Conservation (phyloP, 805 yeast species). For the Clavispora vitiphila region DNA sequence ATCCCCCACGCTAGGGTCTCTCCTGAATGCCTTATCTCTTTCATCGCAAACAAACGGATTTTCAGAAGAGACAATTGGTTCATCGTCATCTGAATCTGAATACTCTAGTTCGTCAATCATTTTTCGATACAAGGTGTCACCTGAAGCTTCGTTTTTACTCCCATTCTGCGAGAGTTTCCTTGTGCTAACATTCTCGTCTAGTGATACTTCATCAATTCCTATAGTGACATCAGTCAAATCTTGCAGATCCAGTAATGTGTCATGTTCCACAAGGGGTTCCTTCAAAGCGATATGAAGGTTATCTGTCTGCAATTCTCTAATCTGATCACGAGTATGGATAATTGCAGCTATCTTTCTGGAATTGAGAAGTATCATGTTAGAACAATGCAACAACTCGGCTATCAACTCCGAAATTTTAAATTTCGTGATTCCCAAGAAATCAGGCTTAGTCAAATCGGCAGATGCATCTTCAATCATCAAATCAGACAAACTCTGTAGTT, state of each 20-base stretch:
- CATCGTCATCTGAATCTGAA: constrained; percentile 40
- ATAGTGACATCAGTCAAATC: constrained; percentile 11
- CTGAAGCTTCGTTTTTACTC: background rate
- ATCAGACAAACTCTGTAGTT: constrained; percentile 46
- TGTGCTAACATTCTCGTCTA: constrained; percentile 19
- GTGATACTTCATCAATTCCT: constrained; percentile 29
- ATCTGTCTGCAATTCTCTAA: constrained; percentile 41
- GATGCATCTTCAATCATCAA: constrained; percentile 31
- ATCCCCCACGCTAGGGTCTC: constrained; percentile 78
- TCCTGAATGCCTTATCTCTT: constrained; percentile 34
- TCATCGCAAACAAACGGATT: constrained; percentile 38
- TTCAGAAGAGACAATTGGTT: constrained; percentile 39
- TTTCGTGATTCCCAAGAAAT: constrained; percentile 82
- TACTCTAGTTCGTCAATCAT: constrained; percentile 22
- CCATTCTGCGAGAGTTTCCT: background rate
- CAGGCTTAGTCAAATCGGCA: constrained; percentile 48
- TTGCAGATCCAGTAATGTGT: constrained; percentile 13
- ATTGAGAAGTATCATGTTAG: constrained; percentile 91
- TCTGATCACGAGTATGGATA: constrained; percentile 62
- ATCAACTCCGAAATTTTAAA: constrained; percentile 87
- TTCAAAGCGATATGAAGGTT: constrained; percentile 41
- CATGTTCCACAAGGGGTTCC: constrained; percentile 20
- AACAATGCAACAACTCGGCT: constrained; percentile 93
- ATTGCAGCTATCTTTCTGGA: constrained; percentile 67
- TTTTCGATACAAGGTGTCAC: constrained; percentile 12